Base-by-base conservation (phyloP, 2,329 filamentous ascomycete genomes). In the Monilinia aucupariae region DNA sequence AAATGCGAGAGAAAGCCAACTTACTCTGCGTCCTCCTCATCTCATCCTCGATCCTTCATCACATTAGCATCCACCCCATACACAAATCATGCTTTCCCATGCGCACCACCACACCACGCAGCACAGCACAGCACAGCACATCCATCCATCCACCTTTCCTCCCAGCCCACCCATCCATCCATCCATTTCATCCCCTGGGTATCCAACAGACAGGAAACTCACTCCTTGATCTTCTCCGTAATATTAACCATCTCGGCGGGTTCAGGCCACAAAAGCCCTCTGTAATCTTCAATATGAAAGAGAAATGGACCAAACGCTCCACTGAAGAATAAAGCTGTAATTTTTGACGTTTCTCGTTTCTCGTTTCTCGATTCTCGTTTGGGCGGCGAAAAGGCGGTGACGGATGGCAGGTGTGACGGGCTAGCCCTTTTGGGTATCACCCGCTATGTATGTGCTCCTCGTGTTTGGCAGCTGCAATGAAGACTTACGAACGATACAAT, bases 191-290 rank as follows among this genome's bases (percentile, higher is more conserved):
- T 15, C n/a, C 13, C 22, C n/a, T 25, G 34, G 12, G 8, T 20
- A 32, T 39, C 22, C n/a, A 30, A 30, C n/a, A 54, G 6, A 39
- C 22, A 53, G 25, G n/a, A 48, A 54, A 45, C 87, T 74, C 78
- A 96, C 93, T 97, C 94, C 83, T 99, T 99, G 81, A 99, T 99
- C 84, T 96, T 97, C 62, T 99, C 96, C 69, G 94, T 97, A 70
- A 99, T 99, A 81, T 97, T 97, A 78, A 97, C 94, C 94, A 99
- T 99, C 73, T 79, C 83, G 77, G 63, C 69, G 63, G 62, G 64
- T 61, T 68, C 68, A 32, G 9, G 30, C 54, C 30, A 15, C 47
- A 51, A 20, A 32, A 52, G 10, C 13, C 17, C 32, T 17, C 3
- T 6, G 3, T 25, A 25, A 48, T 48, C 45, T 8, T 37, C 34